Evolutionary conservation across 2,329 filamentous ascomycete species (phyloP), one percentile per base, ranked within the genome.

Genomic region (Clonostachys byssicola): DNA sequence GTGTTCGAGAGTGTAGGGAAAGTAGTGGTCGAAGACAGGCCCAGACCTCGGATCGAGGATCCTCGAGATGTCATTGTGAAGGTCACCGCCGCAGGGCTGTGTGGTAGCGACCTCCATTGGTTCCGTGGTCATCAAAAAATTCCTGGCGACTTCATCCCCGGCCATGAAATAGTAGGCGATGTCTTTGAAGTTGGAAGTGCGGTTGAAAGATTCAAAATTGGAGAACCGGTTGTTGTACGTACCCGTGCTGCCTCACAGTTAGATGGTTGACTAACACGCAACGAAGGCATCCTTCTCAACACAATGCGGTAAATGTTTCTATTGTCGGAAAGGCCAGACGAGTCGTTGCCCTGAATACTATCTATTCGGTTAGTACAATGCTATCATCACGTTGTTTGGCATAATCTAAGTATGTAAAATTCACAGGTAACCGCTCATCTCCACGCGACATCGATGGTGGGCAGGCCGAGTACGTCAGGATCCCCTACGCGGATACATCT

Each of bases 101-200:
- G 83, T 58, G 83, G 80, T 53, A 92, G 88, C 60, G 91, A 96
- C 61, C 75, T 96, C 36, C 92, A 96, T 66, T 83, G 89, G 47
- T 96, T 85, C 69, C 86, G 91, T 42, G 92, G 92, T 36, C 85
- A 90, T 57, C 83, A 95, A 61, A 76, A 82, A 20, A 86, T 83
- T 6, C 74, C 67, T 1, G 80, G 85, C 0, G 80, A 75, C 30
- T 81, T 80, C 56, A 77, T 83, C 47, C 83, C 83, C 86, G 88
- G 90, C 49, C 92, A 96, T 63, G 92, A 96, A 61, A 95, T 95
- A 60, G 89, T 88, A 2, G 92, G 92, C 6, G 77, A 75, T 20
- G 81, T 95, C 10, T 77, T 84, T 35, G 80, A 88, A 52, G 71
- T 77, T 40, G 91, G 91, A 1, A 84, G 79, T 56, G 80, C 75